Percentiles rank a stretch among this genome's conserved stretches.
phyloP scores from a whole-genome alignment of 108 stramenopile genomes.

The Hondaea fermentalgiana region DNA sequence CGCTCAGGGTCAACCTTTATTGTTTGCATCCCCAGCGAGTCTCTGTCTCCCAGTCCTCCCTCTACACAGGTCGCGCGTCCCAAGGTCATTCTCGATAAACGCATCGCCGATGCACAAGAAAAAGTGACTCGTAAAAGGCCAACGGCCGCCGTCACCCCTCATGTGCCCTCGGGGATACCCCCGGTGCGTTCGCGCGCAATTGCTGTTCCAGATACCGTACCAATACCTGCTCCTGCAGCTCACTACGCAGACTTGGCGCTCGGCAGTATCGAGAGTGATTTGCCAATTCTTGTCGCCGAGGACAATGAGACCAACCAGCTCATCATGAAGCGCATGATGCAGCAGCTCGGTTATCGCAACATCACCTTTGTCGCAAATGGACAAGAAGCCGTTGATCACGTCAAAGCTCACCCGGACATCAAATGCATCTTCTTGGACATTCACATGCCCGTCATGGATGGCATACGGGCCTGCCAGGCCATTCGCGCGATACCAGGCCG shows the following conservation, averaged over 20 bases:
- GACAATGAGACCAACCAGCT: not conserved
- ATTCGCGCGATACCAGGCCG: not conserved
- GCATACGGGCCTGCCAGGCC: not conserved
- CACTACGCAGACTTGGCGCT: no score
- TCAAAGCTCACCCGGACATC: not conserved
- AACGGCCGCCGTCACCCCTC: not conserved
- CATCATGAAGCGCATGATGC: not conserved
- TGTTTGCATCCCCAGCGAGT: not conserved
- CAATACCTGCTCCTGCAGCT: no score
- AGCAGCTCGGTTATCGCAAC: not conserved
- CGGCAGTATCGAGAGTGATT: not conserved
- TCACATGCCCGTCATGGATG: slow-evolving; percentile 26
- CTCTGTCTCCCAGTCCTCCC: not conserved
- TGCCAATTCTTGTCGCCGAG: not conserved
- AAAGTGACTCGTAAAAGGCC: not conserved
- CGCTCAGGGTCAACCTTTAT: not conserved
- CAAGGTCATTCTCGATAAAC: not conserved
- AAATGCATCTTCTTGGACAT: slow-evolving; percentile 17
- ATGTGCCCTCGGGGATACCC: not conserved
- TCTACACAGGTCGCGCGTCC: not conserved
- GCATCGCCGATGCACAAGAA: not conserved
- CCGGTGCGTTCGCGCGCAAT: not conserved
- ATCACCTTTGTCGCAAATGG: not conserved
- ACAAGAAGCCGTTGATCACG: not conserved
- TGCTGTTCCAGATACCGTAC: not conserved